Conservation (phyloP, 2,329 filamentous ascomycete genomes). For the Ilyonectria robusta region DNA sequence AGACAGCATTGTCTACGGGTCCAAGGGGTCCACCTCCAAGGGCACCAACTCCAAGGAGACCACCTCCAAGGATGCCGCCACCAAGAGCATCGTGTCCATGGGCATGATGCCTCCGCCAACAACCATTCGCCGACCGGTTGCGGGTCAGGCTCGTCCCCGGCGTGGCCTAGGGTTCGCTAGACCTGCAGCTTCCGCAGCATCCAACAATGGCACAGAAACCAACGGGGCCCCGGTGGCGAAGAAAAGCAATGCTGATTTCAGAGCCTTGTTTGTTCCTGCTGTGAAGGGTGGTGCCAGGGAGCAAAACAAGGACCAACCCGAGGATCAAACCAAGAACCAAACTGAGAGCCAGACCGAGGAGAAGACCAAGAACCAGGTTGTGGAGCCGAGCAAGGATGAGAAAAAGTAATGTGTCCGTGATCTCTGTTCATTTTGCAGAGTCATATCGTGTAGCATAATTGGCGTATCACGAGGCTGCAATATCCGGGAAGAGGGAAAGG, state of each 20-base stretch:
- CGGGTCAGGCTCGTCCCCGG: slow-evolving; percentile 58
- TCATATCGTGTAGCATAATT: slow-evolving; percentile 35
- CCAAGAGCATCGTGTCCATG: slow-evolving; percentile 27
- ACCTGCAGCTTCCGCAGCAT: slow-evolving; percentile 37
- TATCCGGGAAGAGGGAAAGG: neutral
- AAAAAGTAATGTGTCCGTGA: slow-evolving; percentile 18
- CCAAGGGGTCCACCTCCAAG: slow-evolving; percentile 48
- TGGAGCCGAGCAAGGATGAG: slow-evolving; percentile 8
- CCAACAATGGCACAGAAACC: slow-evolving; percentile 35
- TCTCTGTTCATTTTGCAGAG: slow-evolving; percentile 20
- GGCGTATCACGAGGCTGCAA: slow-evolving; percentile 12
- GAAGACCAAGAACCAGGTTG: slow-evolving; percentile 30
- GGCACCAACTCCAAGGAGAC: neutral
- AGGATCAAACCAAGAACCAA: slow-evolving; percentile 20
- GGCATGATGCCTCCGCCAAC: slow-evolving; percentile 62
- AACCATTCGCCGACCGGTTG: slow-evolving; percentile 58
- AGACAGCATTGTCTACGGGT: slow-evolving; percentile 50
- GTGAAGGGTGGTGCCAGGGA: slow-evolving; percentile 33
- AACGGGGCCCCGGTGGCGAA: slow-evolving; percentile 49
- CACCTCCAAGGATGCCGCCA: slow-evolving; percentile 22
- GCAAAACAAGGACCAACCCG: slow-evolving; percentile 21
- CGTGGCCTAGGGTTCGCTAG: slow-evolving; percentile 61
- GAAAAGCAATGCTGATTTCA: slow-evolving; percentile 73
- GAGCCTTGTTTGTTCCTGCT: slow-evolving; percentile 62
- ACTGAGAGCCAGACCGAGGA: slow-evolving; percentile 13